Base-by-base conservation (phyloP, 176 grass and related monocot species). In the Musa beccarii region DNA sequence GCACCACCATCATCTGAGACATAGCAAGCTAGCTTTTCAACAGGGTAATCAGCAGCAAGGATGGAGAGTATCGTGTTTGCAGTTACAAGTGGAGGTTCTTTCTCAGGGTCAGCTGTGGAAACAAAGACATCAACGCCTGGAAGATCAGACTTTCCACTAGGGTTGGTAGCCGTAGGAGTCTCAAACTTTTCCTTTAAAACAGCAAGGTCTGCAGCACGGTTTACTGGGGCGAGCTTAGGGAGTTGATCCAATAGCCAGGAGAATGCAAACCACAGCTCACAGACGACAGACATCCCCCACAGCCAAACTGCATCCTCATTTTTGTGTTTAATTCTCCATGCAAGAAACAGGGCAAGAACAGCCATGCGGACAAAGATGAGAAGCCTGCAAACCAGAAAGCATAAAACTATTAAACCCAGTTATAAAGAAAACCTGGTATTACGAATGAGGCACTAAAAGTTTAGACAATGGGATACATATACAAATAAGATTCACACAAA, bases 211-310 rank as follows among this genome's bases (percentile, higher is more conserved):
- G 90, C 91, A 14, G 88, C 90, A 55, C 95, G 88, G 80, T 89
- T 94, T 25, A 99, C 62, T 10, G 95, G 95, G 55, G 82, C 87
- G 74, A 99, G 26, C 72, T 99, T 99, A 15, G 90, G 95, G 19
- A 99, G 85, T 76, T 91, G 88, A 68, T 99, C 95, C 53, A 99
- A 71, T n/a, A 99, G 75, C 95, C 95, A 99, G 34, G 95, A 94
- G 59, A 99, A 86, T 2, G 80, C 88, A 83, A 99, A 99, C 95
- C 90, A 94, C 26, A 94, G 63, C 62, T 99, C 95, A 24, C 95
- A 99, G 69, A 94, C 84, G 83, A 99, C 91, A 11, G 95, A 99
- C 95, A 99, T 99, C 72, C 88, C 95, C 95, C 95, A 99, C 3
- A 99, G 82, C 95, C 95, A 99, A 6, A 94, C 85, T 7, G 95